Conservation (phyloP, 2,329 filamentous ascomycete genomes). For the Eutypa lata region DNA sequence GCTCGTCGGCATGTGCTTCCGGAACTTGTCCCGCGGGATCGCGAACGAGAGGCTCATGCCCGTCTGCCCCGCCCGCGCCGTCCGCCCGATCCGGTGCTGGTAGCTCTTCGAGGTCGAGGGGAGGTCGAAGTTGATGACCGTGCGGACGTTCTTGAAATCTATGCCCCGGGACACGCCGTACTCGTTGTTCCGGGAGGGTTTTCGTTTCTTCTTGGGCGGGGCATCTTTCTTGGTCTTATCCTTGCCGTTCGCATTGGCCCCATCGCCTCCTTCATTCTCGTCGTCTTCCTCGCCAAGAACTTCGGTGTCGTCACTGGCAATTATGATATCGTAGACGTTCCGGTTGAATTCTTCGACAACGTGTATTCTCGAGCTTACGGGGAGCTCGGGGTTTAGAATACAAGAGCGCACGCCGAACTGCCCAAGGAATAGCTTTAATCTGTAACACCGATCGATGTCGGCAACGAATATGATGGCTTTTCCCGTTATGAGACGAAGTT, state of each 20-base stretch:
- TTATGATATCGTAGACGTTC: slow-evolving; percentile 95
- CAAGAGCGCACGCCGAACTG: slow-evolving; percentile 95
- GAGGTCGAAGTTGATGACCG: slow-evolving; percentile 95
- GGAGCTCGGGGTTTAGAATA: slow-evolving; percentile 90
- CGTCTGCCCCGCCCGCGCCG: slow-evolving; percentile 83
- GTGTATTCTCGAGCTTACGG: slow-evolving; percentile 88
- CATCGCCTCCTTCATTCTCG: slow-evolving; percentile 33
- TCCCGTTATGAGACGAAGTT: slow-evolving; percentile 88
- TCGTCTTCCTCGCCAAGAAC: slow-evolving; percentile 65
- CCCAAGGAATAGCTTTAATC: slow-evolving; percentile 91
- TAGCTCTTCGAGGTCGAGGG: slow-evolving; percentile 87
- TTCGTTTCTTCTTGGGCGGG: slow-evolving; percentile 59
- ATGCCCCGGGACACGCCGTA: slow-evolving; percentile 95
- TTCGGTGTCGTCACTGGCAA: slow-evolving; percentile 90
- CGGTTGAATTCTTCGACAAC: slow-evolving; percentile 98
- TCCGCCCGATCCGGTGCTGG: slow-evolving; percentile 94
- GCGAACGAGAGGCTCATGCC: slow-evolving; percentile 97
- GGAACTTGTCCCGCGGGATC: slow-evolving; percentile 74
- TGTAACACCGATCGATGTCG: slow-evolving; percentile 61
- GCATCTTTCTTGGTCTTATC: slow-evolving; percentile 24
- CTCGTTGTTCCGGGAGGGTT: slow-evolving; percentile 71
- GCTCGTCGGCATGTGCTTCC: slow-evolving; percentile 85
- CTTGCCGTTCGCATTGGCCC: slow-evolving; percentile 34
- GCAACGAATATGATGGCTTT: slow-evolving; percentile 80
- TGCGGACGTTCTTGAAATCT: slow-evolving; percentile 93